These are phyloP conservation scores for Ilyonectria robusta DNA, from an alignment of 2,329 filamentous ascomycete species.

Conservation along the genomic window DNA sequence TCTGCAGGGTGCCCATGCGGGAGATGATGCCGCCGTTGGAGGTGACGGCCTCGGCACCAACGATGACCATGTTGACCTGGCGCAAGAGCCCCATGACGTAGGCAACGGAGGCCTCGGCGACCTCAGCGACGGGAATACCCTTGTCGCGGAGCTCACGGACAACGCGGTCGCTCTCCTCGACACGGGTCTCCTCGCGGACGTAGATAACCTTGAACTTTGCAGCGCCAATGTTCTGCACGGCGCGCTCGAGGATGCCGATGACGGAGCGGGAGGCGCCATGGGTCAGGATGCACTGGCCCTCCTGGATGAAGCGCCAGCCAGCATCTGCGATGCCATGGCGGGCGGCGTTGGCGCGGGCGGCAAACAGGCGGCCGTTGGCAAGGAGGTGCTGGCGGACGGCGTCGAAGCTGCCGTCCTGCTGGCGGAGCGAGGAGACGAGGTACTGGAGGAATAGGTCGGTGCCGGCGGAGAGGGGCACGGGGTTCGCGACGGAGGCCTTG, in stretches of 20 bases:
- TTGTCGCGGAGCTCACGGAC: constrained; percentile 79
- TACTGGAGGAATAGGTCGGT: constrained; percentile 97
- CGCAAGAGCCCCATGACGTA: constrained; percentile 74
- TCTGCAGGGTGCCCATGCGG: constrained; percentile 87
- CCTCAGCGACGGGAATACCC: constrained; percentile 83
- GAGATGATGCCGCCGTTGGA: constrained; percentile 96
- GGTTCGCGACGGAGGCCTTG: constrained; percentile 85
- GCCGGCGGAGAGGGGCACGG: constrained; percentile 91
- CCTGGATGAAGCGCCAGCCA: constrained; percentile 82
- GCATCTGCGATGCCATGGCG: constrained; percentile 86
- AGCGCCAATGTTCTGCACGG: constrained; percentile 67
- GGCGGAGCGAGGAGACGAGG: constrained; percentile 81
- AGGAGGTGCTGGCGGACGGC: constrained; percentile 87
- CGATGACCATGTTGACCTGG: constrained; percentile 76
- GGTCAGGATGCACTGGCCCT: constrained; percentile 87
- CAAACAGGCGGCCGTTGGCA: constrained; percentile 88
- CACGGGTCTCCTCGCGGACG: constrained; percentile 70
- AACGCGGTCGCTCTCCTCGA: constrained; percentile 77
- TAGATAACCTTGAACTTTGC: constrained; percentile 89
- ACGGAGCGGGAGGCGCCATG: constrained; percentile 92
- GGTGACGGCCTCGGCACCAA: constrained; percentile 87
- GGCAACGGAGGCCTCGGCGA: constrained; percentile 75
- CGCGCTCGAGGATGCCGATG: constrained; percentile 80
- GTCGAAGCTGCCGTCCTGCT: constrained; percentile 75
- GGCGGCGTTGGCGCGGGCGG: constrained; percentile 86